Evolutionary conservation across 2,329 filamentous ascomycete genomes (phyloP), one percentile per base, ranked within the genome.

Genomic region (Pseudopyricularia cyperi): DNA sequence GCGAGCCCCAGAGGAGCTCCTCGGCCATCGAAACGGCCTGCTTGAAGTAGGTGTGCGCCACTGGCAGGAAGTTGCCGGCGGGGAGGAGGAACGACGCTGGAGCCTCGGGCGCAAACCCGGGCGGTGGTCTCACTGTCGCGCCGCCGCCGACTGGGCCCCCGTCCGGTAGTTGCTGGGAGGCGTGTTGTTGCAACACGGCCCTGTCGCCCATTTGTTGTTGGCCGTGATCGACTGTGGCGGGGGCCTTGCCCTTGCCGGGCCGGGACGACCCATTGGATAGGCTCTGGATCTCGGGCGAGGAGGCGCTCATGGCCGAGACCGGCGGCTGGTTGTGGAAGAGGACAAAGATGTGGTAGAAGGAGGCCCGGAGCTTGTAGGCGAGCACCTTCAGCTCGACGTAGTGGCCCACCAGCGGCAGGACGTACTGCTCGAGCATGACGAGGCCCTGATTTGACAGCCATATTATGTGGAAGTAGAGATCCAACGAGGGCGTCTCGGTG

Each of bases 321-420:
- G 85, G 76, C 0, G 91, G 91, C 51, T 88, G 82, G 67, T 96
- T 96, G 71, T 96, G 89, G 63, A 96, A 97, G 12, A 97, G 77
- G 52, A 95, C 93, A 65, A 95, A 95, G 58, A 98, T 89, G 69
- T 98, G 91, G 61, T 94, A 93, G 64, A 97, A 95, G 19, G 89
- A 95, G 15, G 93, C 93, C 55, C 89, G 83, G 14, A 98, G 76
- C 68, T 97, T 98, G 65, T 89, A 88, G 19, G 87, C 84, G 56
- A 98, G 76, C 46, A 97, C 90, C 62, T 89, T 90, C 53, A 95
- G 80, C 65, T 95, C 90, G 62, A 74, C 81, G 68, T 82, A 88
- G 61, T 80, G 84, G 58, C 76, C 82, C 52, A 88, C 87, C 77
- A 85, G 87, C 42, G 91, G 93, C 19, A 97, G 72, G 47, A 98